Percentiles rank a stretch among this genome's conserved stretches.
phyloP scores from a whole-genome alignment of 2,329 filamentous ascomycete species.

The Monosporascus sp. region DNA sequence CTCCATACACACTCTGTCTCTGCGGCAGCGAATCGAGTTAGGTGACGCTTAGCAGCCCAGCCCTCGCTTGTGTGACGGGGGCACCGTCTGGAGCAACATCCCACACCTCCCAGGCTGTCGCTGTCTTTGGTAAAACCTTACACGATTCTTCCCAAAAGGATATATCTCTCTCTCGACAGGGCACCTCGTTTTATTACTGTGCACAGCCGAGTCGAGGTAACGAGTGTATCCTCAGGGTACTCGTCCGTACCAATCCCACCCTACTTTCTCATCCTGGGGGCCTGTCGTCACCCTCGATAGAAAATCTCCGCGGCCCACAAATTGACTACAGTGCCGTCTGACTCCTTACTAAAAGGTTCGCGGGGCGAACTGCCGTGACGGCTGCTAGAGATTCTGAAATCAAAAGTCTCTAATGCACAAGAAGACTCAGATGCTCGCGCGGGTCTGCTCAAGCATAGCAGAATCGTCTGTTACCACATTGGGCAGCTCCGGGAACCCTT shows the following conservation, averaged over 20 bases:
- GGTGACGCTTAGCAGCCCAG: background rate
- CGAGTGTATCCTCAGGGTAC: constrained; percentile 15
- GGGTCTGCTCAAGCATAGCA: constrained; percentile 6
- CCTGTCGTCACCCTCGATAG: background rate
- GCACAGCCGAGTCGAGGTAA: constrained; percentile 5
- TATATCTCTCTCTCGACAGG: background rate
- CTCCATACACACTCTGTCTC: background rate
- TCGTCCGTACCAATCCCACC: constrained; percentile 8
- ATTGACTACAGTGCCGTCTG: background rate
- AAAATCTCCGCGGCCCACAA: background rate
- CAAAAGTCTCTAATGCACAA: background rate
- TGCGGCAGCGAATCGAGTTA: background rate
- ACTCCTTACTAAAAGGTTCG: background rate
- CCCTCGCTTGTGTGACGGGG: background rate
- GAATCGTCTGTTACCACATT: constrained; percentile 14
- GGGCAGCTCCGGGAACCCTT: constrained; percentile 22
- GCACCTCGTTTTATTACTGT: background rate
- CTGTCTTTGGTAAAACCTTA: background rate
- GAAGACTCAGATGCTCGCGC: background rate
- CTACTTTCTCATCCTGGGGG: constrained; percentile 1
- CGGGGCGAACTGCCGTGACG: background rate
- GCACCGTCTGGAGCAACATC: background rate
- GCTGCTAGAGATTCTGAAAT: background rate
- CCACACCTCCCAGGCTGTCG: background rate
- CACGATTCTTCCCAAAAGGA: background rate